phyloP scores from a whole-genome alignment of 192 early-diverging fungal species.

The Endogone sp. region DNA sequence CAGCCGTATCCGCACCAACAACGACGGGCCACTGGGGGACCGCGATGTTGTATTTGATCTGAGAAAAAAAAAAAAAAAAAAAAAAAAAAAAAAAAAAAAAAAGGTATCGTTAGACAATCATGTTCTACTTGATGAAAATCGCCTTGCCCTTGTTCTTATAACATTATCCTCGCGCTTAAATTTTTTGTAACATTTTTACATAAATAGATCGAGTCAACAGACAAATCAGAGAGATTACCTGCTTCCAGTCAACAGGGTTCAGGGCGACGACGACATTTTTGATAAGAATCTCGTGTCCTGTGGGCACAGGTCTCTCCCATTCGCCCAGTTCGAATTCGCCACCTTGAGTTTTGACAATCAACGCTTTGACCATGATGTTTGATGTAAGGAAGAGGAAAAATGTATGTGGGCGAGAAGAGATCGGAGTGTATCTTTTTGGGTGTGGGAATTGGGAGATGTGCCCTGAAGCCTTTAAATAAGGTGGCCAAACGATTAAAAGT shows the following conservation, averaged over 20 bases:
- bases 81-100: not conserved
- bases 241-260: conserved; percentile 9
- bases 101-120: not conserved
- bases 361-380: not conserved
- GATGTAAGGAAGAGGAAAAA: too few species aligned
- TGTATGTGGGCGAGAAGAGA: too few species aligned
- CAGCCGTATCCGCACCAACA: not conserved
- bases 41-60: not conserved
- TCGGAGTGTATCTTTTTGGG: too few species aligned
- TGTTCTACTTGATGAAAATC: too few species aligned
- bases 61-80: not conserved
- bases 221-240: not conserved
- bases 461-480: too few species aligned
- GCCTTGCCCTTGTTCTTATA: too few species aligned
- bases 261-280: conserved; percentile 11
- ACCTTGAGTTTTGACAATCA: not conserved
- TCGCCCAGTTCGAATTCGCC: not conserved
- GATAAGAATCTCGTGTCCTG: conserved; percentile 9
- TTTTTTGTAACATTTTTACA: not conserved
- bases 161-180: too few species aligned
- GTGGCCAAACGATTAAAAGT: too few species aligned
- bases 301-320: not conserved
- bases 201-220: not conserved
- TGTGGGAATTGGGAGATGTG: too few species aligned
- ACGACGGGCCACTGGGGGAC: not conserved